Evolutionary conservation across 108 stramenopile genomes (phyloP).

Genomic region (Fistulifera pelliculosa): DNA sequence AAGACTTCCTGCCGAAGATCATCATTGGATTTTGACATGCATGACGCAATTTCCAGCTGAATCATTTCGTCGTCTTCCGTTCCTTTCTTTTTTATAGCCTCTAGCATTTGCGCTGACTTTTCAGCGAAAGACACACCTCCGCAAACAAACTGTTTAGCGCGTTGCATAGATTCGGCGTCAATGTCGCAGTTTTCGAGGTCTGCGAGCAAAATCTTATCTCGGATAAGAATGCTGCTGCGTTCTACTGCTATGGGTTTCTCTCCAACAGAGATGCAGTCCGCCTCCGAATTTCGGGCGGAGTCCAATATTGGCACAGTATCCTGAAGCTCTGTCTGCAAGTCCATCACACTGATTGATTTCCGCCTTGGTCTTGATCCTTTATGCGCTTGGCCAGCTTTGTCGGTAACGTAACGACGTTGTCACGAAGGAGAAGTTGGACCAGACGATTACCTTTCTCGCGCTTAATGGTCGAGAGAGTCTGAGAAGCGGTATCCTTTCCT

Average conservation of each 20-base stretch:
- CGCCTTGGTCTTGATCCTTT: slow-evolving; percentile 31
- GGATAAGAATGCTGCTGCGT: slow-evolving; percentile 43
- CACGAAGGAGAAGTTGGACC: slow-evolving; percentile 33
- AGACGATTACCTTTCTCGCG: slow-evolving; percentile 22
- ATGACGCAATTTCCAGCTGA: slow-evolving; percentile 48
- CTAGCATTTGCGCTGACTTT: slow-evolving; percentile 74
- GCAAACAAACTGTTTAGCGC: slow-evolving; percentile 61
- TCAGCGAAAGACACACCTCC: slow-evolving; percentile 80
- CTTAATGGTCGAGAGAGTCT: slow-evolving; percentile 27
- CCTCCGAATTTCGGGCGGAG: slow-evolving; percentile 23
- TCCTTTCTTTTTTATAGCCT: slow-evolving; percentile 25
- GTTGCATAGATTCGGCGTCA: slow-evolving; percentile 45
- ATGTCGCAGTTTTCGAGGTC: slow-evolving; percentile 45
- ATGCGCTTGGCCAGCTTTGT: slow-evolving; percentile 44
- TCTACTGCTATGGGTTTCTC: slow-evolving; percentile 42
- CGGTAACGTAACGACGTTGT: slow-evolving; percentile 46
- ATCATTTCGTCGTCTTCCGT: slow-evolving; percentile 21
- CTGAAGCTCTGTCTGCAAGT: slow-evolving; percentile 10
- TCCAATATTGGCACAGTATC: slow-evolving; percentile 41
- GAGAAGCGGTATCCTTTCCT: slow-evolving; percentile 22
- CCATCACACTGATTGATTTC: slow-evolving; percentile 11
- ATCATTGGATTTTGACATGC: slow-evolving; percentile 97
- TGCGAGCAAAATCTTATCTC: slow-evolving; percentile 41
- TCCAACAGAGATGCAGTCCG: slow-evolving; percentile 25
- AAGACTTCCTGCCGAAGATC: slow-evolving; percentile 97